Percentiles rank a stretch among this genome's conserved stretches.
Conservation (phyloP, 1,284 basidiomycete genomes). For the Tilletia setariae region DNA sequence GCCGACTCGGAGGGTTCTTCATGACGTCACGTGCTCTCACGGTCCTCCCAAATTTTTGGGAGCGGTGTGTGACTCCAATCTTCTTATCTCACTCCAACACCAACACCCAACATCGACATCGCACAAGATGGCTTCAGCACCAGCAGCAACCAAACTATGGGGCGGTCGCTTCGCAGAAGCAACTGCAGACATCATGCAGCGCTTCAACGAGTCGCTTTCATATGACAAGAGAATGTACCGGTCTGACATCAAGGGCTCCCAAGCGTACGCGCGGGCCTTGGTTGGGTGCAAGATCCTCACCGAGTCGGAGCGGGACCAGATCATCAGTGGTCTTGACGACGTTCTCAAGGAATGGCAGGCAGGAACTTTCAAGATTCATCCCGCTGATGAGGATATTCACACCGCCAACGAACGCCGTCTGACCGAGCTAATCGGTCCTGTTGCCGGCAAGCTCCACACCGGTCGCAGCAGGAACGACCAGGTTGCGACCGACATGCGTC, state of each 20-base stretch:
- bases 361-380: slow-evolving; percentile 48
- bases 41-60: no score
- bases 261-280: slow-evolving; percentile 88
- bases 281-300: slow-evolving; percentile 75
- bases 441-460: slow-evolving; percentile 66
- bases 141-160: slow-evolving; percentile 42
- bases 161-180: slow-evolving; percentile 53
- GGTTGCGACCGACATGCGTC: slow-evolving; percentile 93
- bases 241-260: slow-evolving; percentile 87
- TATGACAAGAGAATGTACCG: slow-evolving; percentile 93
- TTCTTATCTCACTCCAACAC: no score
- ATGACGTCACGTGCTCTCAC: no score
- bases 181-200: slow-evolving; percentile 50
- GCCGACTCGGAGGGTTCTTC: no score
- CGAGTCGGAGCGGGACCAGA: slow-evolving; percentile 66
- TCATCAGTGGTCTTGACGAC: slow-evolving; percentile 71
- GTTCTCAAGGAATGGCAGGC: slow-evolving; percentile 79
- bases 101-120: not conserved
- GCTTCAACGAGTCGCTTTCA: slow-evolving; percentile 66
- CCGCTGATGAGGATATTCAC: slow-evolving; percentile 96
- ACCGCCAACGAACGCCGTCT: slow-evolving; percentile 97
- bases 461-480: slow-evolving; percentile 96
- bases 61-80: no score
- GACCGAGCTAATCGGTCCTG: slow-evolving; percentile 79
- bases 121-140: not conserved